phyloP scores from a whole-genome alignment of 176 grass and related monocot genomes.

The maize (Zea mays) region Zm-B73-REFERENCE-NAM-5.0 NC_050102.1:116782001-116782500 shows the following conservation, averaged over 20 bases:
- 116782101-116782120: not conserved
- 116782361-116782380: not conserved
- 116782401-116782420: not conserved
- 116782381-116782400: not conserved
- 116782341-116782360: not conserved
- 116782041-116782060: slow-evolving; percentile 27
- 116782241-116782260: not conserved
- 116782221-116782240: slow-evolving; percentile 28
- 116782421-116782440: not conserved
- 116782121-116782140: slow-evolving; percentile 51
- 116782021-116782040: slow-evolving; percentile 26
- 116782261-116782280: not conserved
- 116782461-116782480: slow-evolving; percentile 73
- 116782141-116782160: slow-evolving; percentile 69
- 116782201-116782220: slow-evolving; percentile 61
- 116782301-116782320: not conserved
- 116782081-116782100: slow-evolving; percentile 33
- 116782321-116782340: not conserved
- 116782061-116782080: not conserved
- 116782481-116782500: not conserved
- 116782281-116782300: slow-evolving; percentile 43
- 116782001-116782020: slow-evolving; percentile 15
- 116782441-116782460: slow-evolving; percentile 39
- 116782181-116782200: slow-evolving; percentile 70
- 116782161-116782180: slow-evolving; percentile 63